Base-by-base conservation (phyloP, 2,329 filamentous ascomycete species). In the Aspergillus pseudoterreus region DNA sequence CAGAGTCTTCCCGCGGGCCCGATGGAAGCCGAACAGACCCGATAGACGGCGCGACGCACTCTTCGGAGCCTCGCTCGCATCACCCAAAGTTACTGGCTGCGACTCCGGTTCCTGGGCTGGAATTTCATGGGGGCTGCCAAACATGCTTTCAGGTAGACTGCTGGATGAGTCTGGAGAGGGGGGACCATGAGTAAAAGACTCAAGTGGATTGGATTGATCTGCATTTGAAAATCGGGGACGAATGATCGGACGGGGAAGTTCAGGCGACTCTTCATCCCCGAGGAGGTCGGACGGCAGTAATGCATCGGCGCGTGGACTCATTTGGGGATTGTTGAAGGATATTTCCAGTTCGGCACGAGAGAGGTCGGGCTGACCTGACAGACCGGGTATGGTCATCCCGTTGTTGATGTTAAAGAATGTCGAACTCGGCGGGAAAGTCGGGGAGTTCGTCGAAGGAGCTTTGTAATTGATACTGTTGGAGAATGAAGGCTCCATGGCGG, bases 391-490 rank as follows among this genome's bases (percentile, higher is more conserved):
- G 4, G 80, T 78, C 80, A 83, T 84, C 52, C 82, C 82, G 57
- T 85, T 85, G 45, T 79, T 79, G 42, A 82, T 77, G 56, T 84
- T 85, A 69, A 85, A 82, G 57, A 83, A 84, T 0, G 80, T 75
- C 4, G 78, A 70, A 17, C 71, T 68, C 11, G 75, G 70, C 1
- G 75, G 65, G 51, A 81, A 82, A 0, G 77, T 75, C 6, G 82
- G 80, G 3, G 81, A 81, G 19, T 75, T 75, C 45, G 71, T 78
- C 3, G 75, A 67, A 3, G 77, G 71, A 50, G 71, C 74, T 55
- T 76, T 78, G 64, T 80, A 80, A 19, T 70, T 75, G 32, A 76
- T 66, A 9, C 68, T 59, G 45, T 67, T 60, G 38, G 71, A 61
- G 49, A 76, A 74, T 1, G 65, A 59, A 5, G 74, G 66, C 30